Evolutionary conservation across 2,329 filamentous ascomycete genomes (phyloP), one percentile per base, ranked within the genome.

Genomic region (Pseudogymnoascus sp.): DNA sequence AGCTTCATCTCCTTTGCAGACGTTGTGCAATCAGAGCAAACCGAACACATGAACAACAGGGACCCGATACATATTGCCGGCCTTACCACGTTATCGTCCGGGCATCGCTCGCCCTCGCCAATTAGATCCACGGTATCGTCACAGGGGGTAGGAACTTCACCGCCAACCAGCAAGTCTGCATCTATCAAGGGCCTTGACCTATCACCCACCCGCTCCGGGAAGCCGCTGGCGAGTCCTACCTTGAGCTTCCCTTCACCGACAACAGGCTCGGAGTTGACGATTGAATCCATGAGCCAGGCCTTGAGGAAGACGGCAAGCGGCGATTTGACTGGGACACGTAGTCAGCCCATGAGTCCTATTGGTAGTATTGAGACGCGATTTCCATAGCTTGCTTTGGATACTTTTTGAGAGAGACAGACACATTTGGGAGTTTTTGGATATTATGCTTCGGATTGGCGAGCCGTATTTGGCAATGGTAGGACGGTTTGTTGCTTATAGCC

Each of bases 1-100:
- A 95, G 90, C 75, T 98, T 98, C 78, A 96, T 98, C 73, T 96
- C 92, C 6, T 98, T 98, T 76, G 93, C 93, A 66, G 93, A 98
- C 72, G 92, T 98, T 8, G 92, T 98, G 43, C 92, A 96, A 74
- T 84, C 88, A 36, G 90, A 95, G 74, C 90, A 93, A 71, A 85
- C 85, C 31, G 83, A 86, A 65, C 79, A 83, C 66, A 79, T 80
- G 36, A 81, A 83, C 57, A 87, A 83, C 69, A 81, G 88, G 68
- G 90, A 93, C 66, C 88, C 87, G 63, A 81, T 90, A 64, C 87
- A 92, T 73, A 77, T 89, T 65, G 83, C 85, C 61, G 88, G 88
- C 11, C 77, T 90, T 19, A 87, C 87, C 6, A 86, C 86, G 51
- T 73, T 89, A 67, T 73, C 80, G 11, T 79, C 82, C 6, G 72